Evolutionary conservation across 176 grass and related monocot species (phyloP), one percentile per base, ranked within the genome.

Genomic region (Oryza longistaminata): DNA sequence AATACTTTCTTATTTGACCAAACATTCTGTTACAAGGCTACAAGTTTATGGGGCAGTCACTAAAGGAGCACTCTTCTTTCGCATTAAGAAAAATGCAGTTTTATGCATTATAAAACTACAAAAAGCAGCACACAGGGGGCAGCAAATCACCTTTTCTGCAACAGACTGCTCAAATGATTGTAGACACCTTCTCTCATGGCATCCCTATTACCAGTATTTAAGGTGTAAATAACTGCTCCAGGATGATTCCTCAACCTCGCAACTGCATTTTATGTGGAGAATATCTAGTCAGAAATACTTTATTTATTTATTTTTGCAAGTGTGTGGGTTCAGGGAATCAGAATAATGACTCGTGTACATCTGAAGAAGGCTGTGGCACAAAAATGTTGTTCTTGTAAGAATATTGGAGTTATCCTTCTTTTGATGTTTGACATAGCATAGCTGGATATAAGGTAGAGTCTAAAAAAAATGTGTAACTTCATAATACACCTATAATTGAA

Each of bases 171-270:
- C 70, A 99, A 88, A 8, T 94, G 90, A 35, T 82, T 86, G 88
- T 85, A 94, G 29, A 99, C 78, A 70, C 46, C 68, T 19, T 91
- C 93, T 75, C 79, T 87, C 74, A 94, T 91, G 21, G 72, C 69
- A 84, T 99, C 96, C 82, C 91, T 94, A 26, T 94, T 96, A 43
- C 44, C 76, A 44, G 88, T 53, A 66, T 83, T 92, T 83, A 92
- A 77, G 66, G 88, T 96, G 82, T 92, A 91, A 61, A 99, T 50
- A 70, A 73, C 64, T 66, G 93, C 93, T 50, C 91, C 91, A 84
- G 91, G 93, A 99, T 99, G 93, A 81, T 94, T 99, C 86, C 96
- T 90, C 93, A 99, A 87, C 81, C 91, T 92, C 25, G 93, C 90
- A 11, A 99, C 96, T 96, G 91, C 78, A 85, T 65, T 81, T 87